Conservation (phyloP, 1,284 basidiomycete genomes). For the Ceratobasidium theobromae region DNA sequence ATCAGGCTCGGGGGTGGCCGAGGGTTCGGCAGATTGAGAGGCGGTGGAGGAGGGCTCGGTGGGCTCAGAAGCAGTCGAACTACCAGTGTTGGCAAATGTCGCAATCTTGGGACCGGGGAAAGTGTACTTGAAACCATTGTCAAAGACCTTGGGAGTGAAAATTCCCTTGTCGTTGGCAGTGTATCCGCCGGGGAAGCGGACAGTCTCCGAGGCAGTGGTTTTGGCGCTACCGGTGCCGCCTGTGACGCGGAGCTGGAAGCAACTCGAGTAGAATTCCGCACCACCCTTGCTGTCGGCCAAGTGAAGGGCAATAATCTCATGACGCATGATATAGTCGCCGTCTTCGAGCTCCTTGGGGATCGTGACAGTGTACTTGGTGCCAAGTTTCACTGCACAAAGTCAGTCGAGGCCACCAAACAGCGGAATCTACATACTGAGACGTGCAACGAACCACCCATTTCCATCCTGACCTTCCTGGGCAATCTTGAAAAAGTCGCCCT, state of each 20-base stretch:
- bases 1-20: not conserved
- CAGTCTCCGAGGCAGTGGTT: slow-evolving; percentile 9
- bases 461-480: slow-evolving; percentile 47
- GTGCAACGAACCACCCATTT: slow-evolving; percentile 48
- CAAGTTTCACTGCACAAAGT: slow-evolving; percentile 42
- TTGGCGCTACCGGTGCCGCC: slow-evolving; percentile 42
- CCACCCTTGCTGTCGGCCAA: slow-evolving; percentile 52
- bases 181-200: slow-evolving; percentile 38
- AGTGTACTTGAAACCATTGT: slow-evolving; percentile 23
- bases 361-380: slow-evolving; percentile 48
- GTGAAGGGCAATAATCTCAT: slow-evolving; percentile 73
- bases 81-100: not conserved
- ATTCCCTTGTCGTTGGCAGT: slow-evolving; percentile 34
- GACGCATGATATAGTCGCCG: slow-evolving; percentile 68
- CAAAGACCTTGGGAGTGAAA: slow-evolving; percentile 19
- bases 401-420: not conserved
- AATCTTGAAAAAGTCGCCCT: slow-evolving; percentile 73
- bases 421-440: slow-evolving; percentile 43
- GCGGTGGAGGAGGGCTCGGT: not conserved
- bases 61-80: not conserved
- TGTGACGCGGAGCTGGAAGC: slow-evolving; percentile 59
- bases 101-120: slow-evolving; percentile 35
- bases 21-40: not conserved
- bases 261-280: slow-evolving; percentile 72
- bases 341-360: slow-evolving; percentile 58